Evolutionary conservation across 192 early-diverging fungal genomes (phyloP), one percentile per base, ranked within the genome.

Genomic region (Entomortierella beljakovae): DNA sequence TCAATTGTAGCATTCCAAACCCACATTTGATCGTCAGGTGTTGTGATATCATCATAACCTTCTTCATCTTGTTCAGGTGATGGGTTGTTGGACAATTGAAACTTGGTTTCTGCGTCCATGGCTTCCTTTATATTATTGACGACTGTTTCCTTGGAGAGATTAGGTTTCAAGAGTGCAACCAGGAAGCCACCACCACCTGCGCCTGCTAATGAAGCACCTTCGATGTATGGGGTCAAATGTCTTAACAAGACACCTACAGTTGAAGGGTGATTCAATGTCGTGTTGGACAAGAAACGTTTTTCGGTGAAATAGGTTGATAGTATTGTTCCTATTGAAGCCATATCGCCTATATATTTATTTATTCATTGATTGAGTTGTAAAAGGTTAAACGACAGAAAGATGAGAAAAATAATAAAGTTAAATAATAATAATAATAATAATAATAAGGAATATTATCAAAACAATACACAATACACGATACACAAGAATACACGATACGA

Each of bases 121-220:
- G 56, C 71, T 0, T 43, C 18, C 26, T 18, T 59, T 9, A 66
- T 51, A 1, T 26, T 54, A 5, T 18, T 9, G 0, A 66, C 6
- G 28, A 66, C 57, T 0, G n/a, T 7, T 7, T 66, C 63, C 23
- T 58, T 57, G 13, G 42, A 29, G 1, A 55, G 57, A 1, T 25
- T 54, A 1, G 43, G 65, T 31, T 69, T 68, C 2, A 77, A 11
- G 6, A 81, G 38, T 2, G 51, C 61, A 0, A 38, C 61, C 51
- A 80, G 55, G 43, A 71, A 80, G 2, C 79, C 79, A 20, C 79
- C 79, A 1, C 69, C 79, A 1, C 79, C 79, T 16, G 79, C 79
- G 3, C 79, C 79, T 9, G 62, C 55, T 10, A 80, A 48, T 0
- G 79, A 57, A 18, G 57, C 62, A 7, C 79, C 79, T 13, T 71